phyloP scores from a whole-genome alignment of 1,139 yeast genomes.

The Geotrichum aggregatum region DNA sequence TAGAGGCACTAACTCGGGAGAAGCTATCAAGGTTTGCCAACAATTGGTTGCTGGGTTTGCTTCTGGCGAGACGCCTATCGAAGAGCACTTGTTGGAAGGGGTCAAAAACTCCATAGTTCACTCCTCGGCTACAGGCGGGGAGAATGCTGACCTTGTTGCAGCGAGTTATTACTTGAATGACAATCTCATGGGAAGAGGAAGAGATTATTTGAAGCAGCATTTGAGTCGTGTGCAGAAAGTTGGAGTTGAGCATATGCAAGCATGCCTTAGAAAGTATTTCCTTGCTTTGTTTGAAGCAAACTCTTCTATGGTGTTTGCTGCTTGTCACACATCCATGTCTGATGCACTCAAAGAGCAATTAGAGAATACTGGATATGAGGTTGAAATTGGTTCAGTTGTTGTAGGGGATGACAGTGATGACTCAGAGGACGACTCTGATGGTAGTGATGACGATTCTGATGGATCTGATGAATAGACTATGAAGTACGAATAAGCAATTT shows the following conservation, averaged over 20 bases:
- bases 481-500: no score
- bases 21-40: constrained; percentile 66
- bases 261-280: constrained; percentile 52
- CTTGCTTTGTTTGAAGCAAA: constrained; percentile 51
- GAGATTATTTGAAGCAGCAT: constrained; percentile 49
- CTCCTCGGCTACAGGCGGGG: constrained; percentile 61
- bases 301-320: constrained; percentile 59
- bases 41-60: constrained; percentile 62
- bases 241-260: constrained; percentile 53
- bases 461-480: neutral
- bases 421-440: neutral
- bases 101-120: constrained; percentile 74
- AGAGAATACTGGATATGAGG: constrained; percentile 54
- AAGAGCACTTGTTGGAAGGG: constrained; percentile 58
- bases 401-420: constrained; percentile 7
- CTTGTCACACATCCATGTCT: constrained; percentile 66
- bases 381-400: constrained; percentile 38
- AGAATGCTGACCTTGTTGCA: constrained; percentile 57
- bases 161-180: constrained; percentile 60
- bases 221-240: constrained; percentile 40
- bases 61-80: constrained; percentile 52
- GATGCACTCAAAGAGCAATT: constrained; percentile 50
- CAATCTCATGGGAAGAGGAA: constrained; percentile 65
- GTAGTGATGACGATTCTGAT: neutral
- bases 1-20: constrained; percentile 78